Evolutionary conservation across 2,329 filamentous ascomycete species (phyloP), one percentile per base, ranked within the genome.

Genomic region (Stagonosporopsis tanaceti): DNA sequence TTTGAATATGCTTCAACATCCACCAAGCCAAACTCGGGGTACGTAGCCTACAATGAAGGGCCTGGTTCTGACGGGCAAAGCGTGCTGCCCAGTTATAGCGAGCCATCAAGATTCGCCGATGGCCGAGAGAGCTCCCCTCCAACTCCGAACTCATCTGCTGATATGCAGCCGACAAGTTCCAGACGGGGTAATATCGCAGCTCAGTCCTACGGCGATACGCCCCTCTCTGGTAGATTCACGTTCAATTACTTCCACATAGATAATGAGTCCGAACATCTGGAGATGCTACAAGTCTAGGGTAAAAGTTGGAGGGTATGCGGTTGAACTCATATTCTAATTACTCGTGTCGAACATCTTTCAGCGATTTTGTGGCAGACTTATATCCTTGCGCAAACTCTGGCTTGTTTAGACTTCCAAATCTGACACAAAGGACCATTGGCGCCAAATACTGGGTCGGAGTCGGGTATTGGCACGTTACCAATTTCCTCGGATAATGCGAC

Each of bases 371-470:
- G 5, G 14, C 5, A 41, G 7, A 20, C 22, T 41, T 20, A 41
- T 4, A 41, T 24, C 39, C 20, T 41, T 15, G 20, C 39, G 3
- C 24, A 4, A 20, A 25, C 17, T 9, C 12, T 25, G 32, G n/a
- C 24, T 27, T 12, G 51, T 34, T 6, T 34, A 6, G 53, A 34
- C 28, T 50, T 53, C 58, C 58, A 60, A 39, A 57, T 57, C 35
- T 50, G 35, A 17, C 24, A 24, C 8, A 57, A 44, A 24, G 58
- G 58, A n/a, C 58, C 58, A 0, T 54, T 39, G 27, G 20, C 22
- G n/a, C 58, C 58, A 44, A 53, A 57, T 9, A 60, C 44, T 9
- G 58, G 58, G 24, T 60, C 58, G 9, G 35, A 57, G 12, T 30
- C 38, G 15, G 58, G 58, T 35, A 60, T 28, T 3, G 37, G 20